Percentiles rank a stretch among this genome's conserved stretches.
Conservation (phyloP, 108 stramenopile genomes). For the Nitzschia sp. region DNA sequence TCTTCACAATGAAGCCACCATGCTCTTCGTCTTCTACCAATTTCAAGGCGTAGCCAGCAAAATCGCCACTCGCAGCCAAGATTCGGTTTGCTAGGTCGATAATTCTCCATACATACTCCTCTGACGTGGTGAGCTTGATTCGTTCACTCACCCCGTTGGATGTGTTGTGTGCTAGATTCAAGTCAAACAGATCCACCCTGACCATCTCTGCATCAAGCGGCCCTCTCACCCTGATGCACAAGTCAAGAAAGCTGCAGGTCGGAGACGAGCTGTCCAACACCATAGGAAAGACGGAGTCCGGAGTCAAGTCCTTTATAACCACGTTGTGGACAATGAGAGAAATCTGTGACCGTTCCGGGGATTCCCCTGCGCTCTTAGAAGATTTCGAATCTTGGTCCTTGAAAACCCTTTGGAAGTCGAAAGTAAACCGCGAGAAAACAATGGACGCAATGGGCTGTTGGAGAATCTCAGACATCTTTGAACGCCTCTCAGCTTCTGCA, state of each 20-base stretch:
- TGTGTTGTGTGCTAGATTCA: conserved; percentile 80
- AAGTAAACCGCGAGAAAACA: conserved; percentile 65
- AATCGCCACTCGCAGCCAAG: conserved; percentile 63
- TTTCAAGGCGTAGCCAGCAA: conserved; percentile 62
- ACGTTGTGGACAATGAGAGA: conserved; percentile 73
- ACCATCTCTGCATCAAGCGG: conserved; percentile 69
- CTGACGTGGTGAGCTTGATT: conserved; percentile 75
- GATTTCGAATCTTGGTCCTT: conserved; percentile 45
- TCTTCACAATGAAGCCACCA: conserved; percentile 62
- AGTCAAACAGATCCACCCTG: conserved; percentile 74
- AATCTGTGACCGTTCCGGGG: conserved; percentile 73
- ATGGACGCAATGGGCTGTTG: conserved; percentile 47
- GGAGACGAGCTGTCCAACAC: conserved; percentile 72
- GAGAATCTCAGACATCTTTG: background rate
- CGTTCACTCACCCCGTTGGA: conserved; percentile 57
- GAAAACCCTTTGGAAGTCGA: conserved; percentile 85
- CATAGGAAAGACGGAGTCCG: conserved; percentile 54
- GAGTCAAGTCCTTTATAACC: conserved; percentile 69
- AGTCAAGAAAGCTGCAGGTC: conserved; percentile 68
- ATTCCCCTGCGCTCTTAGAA: conserved; percentile 5
- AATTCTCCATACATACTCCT: conserved; percentile 85
- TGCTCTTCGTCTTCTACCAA: conserved; percentile 69
- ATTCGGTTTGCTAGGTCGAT: conserved; percentile 75
- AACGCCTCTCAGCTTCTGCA: background rate
- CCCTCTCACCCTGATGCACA: conserved; percentile 74